A percentile compares a stretch with the other conserved stretches of the same genome.
These are phyloP conservation scores for Tephrocybe sp. DNA, from an alignment of 768 basidiomycete genomes.

Conservation along the genomic window DNA sequence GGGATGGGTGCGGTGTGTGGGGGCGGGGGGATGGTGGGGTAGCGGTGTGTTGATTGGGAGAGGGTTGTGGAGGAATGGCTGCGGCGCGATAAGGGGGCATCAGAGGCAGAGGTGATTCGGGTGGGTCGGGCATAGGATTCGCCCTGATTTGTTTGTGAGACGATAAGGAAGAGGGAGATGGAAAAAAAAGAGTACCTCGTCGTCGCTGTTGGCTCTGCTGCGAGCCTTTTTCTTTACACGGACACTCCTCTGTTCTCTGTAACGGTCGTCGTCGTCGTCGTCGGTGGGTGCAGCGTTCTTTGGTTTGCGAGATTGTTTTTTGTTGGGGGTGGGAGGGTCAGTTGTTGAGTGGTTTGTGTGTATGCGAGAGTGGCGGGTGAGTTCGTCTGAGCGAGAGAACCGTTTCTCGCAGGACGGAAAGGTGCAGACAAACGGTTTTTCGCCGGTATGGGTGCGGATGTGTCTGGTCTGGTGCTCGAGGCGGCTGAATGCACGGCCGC, in stretches of 20 bases:
- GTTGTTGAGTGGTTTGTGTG: constrained; percentile 64
- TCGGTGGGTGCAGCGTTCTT: not conserved
- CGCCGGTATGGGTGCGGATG: constrained; percentile 97
- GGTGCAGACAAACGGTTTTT: constrained; percentile 93
- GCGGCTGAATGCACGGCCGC: constrained; percentile 93
- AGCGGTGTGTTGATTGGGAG: constrained; percentile 23
- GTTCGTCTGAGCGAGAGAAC: constrained; percentile 97
- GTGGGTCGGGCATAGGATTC: constrained; percentile 61
- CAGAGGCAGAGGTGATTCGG: constrained; percentile 46
- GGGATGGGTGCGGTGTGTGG: constrained; percentile 21
- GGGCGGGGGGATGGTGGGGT: constrained; percentile 20
- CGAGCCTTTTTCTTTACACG: constrained; percentile 74
- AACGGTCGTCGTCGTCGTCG: constrained; percentile 8
- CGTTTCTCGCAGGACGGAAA: constrained; percentile 96
- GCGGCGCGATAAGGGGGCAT: constrained; percentile 36
- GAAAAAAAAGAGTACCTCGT: constrained; percentile 54
- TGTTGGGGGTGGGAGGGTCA: constrained; percentile 23
- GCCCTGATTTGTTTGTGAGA: constrained; percentile 38
- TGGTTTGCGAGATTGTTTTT: not conserved
- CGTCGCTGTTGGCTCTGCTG: constrained; percentile 77
- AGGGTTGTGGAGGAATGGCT: constrained; percentile 21
- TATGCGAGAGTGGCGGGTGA: constrained; percentile 93
- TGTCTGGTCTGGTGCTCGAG: constrained; percentile 99
- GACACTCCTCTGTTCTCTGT: constrained; percentile 16
- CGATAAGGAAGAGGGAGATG: constrained; percentile 4